Base-by-base conservation (phyloP, 1,284 basidiomycete genomes). In the Tylopilus sp. region DNA sequence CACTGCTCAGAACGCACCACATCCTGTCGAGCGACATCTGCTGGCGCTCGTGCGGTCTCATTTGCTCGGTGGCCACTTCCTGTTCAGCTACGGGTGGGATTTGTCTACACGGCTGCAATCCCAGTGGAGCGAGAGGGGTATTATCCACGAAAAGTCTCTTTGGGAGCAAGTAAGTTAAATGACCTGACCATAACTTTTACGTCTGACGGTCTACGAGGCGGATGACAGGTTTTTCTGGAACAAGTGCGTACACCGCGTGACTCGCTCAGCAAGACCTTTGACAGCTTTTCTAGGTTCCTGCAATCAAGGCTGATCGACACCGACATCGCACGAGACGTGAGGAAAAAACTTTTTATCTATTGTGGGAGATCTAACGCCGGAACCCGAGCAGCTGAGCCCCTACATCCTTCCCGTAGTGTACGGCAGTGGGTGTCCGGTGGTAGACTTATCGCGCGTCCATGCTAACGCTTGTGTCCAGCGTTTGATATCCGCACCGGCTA, bases 181-280 rank as follows among this genome's bases (percentile, higher is more conserved):
- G 9, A 28, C 48, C 49, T 33, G 42, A 50, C 47, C 44, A 52
- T 30, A 37, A 30, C 43, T 36, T 28, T 28, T 4, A 38, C 6
- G 4, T 51, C 54, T 69, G 41, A 60, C 25, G 55, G 16, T 57
- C 52, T 57, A 59, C 37, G 61, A 94, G 81, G 87, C 88, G 28
- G 96, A 99, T 60, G 92, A 97, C 62, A 81, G 96, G 55, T 99
- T 99, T 74, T 99, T 98, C 73, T 99, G 96, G 96, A 99, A 99
- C 71, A 89, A 85, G 79, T 77, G 30, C 57, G 65, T 46, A 39
- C 36, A 46, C 45, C 18, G n/a, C 47, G 34, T 19, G 34, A 28
- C 31, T n/a, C 38, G 26, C 49, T 26, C 13, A 37, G 37, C n/a
- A 36, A 19, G 29, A 40, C 38, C 30, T 21, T 56, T 56, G 26